Conservation (phyloP, 768 basidiomycete species). For the Kwoniella dejecticola region DNA sequence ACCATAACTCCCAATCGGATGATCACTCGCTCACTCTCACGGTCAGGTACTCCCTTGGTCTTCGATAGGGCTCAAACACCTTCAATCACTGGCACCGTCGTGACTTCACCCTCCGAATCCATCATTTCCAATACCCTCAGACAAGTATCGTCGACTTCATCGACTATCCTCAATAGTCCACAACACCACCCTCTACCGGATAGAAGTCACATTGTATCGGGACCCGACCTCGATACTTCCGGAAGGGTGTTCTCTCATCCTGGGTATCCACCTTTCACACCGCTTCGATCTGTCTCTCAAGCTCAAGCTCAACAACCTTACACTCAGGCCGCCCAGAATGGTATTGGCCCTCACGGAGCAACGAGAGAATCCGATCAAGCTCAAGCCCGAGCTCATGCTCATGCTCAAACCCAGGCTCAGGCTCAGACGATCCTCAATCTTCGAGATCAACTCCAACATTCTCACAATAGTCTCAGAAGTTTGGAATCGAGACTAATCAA, state of each 20-base stretch:
- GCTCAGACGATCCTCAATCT: not conserved
- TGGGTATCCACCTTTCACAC: not conserved
- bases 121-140: too few species aligned
- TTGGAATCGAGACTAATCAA: slow-evolving; percentile 4
- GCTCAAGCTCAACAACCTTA: too few species aligned
- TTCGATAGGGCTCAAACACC: not conserved
- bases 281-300: not conserved
- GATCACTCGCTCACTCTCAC: not conserved
- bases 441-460: not conserved
- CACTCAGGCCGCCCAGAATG: too few species aligned
- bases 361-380: not conserved
- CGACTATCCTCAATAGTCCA: not conserved
- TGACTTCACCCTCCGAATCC: too few species aligned
- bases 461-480: not conserved
- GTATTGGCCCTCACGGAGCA: not conserved
- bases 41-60: not conserved
- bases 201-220: not conserved
- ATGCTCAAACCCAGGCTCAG: not conserved
- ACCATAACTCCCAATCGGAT: not conserved
- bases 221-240: not conserved
- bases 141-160: too few species aligned
- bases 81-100: too few species aligned
- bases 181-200: not conserved
- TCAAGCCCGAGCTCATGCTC: not conserved
- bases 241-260: not conserved